Evolutionary conservation across 2,329 filamentous ascomycete species (phyloP).

Genomic region (Pseudogymnoascus sp.): DNA sequence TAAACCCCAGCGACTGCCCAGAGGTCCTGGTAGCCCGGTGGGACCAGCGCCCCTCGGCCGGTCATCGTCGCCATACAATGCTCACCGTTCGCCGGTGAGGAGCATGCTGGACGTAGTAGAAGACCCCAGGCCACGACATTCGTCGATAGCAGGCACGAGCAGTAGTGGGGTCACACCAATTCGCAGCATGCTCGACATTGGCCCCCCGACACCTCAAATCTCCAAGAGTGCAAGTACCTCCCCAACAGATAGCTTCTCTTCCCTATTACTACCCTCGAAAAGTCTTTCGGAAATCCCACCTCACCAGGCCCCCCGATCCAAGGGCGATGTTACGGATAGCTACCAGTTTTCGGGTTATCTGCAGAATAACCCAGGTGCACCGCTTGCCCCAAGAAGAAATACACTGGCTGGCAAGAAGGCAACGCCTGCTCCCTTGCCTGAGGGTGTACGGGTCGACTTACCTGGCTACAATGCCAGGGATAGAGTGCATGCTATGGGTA

Average conservation of each 20-base stretch:
- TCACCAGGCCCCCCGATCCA: slow-evolving; percentile 37
- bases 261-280: slow-evolving; percentile 21
- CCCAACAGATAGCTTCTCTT: slow-evolving; percentile 32
- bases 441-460: slow-evolving; percentile 35
- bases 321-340: slow-evolving; percentile 39
- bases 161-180: slow-evolving; percentile 38
- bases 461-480: slow-evolving; percentile 31
- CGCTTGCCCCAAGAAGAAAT: slow-evolving; percentile 41
- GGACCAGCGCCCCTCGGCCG: slow-evolving; percentile 29
- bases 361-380: slow-evolving; percentile 38
- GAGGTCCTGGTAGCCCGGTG: slow-evolving; percentile 25
- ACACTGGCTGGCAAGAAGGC: slow-evolving; percentile 38
- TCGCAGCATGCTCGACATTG: slow-evolving; percentile 59
- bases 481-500: slow-evolving; percentile 19
- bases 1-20: slow-evolving; percentile 13
- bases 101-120: slow-evolving; percentile 58
- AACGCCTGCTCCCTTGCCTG: slow-evolving; percentile 38
- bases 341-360: slow-evolving; percentile 57
- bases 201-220: slow-evolving; percentile 9
- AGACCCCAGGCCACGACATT: slow-evolving; percentile 25
- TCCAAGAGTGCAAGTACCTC: slow-evolving; percentile 40
- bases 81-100: slow-evolving; percentile 57
- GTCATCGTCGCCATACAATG: slow-evolving; percentile 46
- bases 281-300: slow-evolving; percentile 48
- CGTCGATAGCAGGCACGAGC: slow-evolving; percentile 23